phyloP scores from a whole-genome alignment of 768 basidiomycete species.

The Lentinula edodes region DNA sequence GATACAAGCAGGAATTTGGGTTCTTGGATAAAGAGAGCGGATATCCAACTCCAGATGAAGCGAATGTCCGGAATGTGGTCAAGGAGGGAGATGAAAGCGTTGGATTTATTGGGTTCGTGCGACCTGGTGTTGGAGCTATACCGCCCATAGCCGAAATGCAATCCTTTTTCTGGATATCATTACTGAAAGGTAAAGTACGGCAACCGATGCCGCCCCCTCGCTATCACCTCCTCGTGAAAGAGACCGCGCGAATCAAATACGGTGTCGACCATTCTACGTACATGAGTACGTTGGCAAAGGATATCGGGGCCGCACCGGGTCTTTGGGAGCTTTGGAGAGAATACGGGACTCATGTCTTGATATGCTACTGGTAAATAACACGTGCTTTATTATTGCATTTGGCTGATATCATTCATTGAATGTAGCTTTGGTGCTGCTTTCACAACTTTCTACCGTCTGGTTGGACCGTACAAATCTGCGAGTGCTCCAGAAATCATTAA shows the following conservation, averaged over 20 bases:
- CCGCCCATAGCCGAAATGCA: conserved; percentile 60
- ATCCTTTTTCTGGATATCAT: conserved; percentile 49
- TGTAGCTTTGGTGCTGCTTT: conserved; percentile 54
- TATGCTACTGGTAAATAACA: conserved; percentile 46
- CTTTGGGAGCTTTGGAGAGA: conserved; percentile 40
- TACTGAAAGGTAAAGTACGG: conserved; percentile 36
- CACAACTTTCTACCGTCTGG: conserved; percentile 51
- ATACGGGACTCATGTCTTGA: conserved; percentile 43
- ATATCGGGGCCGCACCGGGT: conserved; percentile 50
- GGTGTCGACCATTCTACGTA: conserved; percentile 56
- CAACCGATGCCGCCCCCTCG: conserved; percentile 38
- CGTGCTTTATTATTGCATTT: neutral
- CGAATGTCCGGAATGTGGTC: conserved; percentile 38
- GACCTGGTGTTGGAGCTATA: conserved; percentile 56
- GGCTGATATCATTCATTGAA: neutral
- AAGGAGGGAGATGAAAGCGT: conserved; percentile 38
- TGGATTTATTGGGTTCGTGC: conserved; percentile 51
- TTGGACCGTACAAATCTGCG: conserved; percentile 42
- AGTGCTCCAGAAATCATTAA: conserved; percentile 38
- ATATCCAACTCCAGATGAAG: conserved; percentile 36
- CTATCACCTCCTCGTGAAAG: conserved; percentile 49
- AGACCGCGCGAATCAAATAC: conserved; percentile 50
- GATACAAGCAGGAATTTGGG: conserved; percentile 40
- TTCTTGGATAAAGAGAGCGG: conserved; percentile 30
- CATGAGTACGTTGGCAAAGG: conserved; percentile 51